Conservation (phyloP, 2,329 filamentous ascomycete species). For the Canariomyces notabilis region DNA sequence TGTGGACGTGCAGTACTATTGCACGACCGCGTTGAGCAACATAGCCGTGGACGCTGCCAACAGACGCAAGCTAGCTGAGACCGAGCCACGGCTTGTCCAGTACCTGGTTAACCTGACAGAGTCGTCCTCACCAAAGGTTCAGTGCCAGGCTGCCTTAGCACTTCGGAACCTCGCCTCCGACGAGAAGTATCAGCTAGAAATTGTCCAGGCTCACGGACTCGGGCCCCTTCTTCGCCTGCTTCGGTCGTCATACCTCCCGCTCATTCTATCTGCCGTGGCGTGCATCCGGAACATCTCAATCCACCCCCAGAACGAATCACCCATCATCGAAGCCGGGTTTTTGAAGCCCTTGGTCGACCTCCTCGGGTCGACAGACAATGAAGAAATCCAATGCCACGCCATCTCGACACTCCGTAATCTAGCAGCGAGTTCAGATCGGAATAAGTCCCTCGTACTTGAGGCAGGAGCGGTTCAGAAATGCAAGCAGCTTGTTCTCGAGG, state of each 20-base stretch:
- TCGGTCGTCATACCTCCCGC: constrained; percentile 89
- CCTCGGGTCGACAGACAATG: constrained; percentile 90
- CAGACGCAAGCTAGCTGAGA: constrained; percentile 83
- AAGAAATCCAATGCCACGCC: constrained; percentile 98
- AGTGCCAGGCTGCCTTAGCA: constrained; percentile 92
- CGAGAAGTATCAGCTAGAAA: constrained; percentile 97
- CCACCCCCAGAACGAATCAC: constrained; percentile 93
- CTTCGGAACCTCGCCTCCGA: constrained; percentile 94
- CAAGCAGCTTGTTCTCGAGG: constrained; percentile 91
- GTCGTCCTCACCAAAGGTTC: constrained; percentile 92
- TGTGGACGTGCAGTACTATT: constrained; percentile 98
- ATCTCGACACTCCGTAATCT: constrained; percentile 95
- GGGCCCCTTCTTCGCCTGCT: constrained; percentile 80
- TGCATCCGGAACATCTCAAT: constrained; percentile 99
- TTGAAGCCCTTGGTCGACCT: constrained; percentile 89
- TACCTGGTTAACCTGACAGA: constrained; percentile 96
- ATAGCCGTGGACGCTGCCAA: constrained; percentile 94
- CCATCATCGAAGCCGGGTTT: constrained; percentile 97
- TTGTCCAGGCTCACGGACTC: constrained; percentile 83
- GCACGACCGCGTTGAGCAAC: constrained; percentile 96
- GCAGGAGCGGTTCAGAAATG: constrained; percentile 97
- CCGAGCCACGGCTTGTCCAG: constrained; percentile 85
- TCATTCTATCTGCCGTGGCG: constrained; percentile 93
- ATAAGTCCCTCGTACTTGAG: constrained; percentile 96
- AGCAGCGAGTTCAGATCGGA: constrained; percentile 92